phyloP scores from a whole-genome alignment of 331 rosid genomes.

The Prunus yedoensis region DNA sequence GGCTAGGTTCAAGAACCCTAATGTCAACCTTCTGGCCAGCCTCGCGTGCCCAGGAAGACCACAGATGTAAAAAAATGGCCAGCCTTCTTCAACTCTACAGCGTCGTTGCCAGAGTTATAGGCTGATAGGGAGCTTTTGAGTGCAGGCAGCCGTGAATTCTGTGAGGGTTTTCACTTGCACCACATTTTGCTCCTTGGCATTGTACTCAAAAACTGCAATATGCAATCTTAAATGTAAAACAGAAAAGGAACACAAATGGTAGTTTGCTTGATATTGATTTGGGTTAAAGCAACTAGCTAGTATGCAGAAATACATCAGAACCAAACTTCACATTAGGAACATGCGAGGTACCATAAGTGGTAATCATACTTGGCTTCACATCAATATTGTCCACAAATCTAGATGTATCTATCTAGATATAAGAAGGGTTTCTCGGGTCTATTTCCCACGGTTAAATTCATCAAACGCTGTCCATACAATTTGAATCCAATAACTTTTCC shows the following conservation, averaged over 20 bases:
- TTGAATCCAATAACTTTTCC: too few species aligned
- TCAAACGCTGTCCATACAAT: too few species aligned
- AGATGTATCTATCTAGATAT: too few species aligned
- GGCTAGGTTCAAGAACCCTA: constrained; percentile 10
- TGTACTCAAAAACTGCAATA: constrained; percentile 34
- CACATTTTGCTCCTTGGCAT: constrained; percentile 16
- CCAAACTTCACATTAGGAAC: not conserved
- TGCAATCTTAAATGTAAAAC: too few species aligned
- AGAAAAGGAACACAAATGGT: too few species aligned
- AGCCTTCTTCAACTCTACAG: not conserved
- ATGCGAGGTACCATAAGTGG: too few species aligned
- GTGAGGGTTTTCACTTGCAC: constrained; percentile 21
- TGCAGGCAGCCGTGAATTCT: constrained; percentile 28
- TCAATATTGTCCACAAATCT: too few species aligned
- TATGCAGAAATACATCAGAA: not conserved
- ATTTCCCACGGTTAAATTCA: too few species aligned
- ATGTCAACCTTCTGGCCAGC: constrained; percentile 39
- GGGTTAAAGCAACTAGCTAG: too few species aligned
- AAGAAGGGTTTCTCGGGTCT: too few species aligned
- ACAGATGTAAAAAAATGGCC: constrained; percentile 34
- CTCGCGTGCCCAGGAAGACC: constrained; percentile 22
- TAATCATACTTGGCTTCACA: too few species aligned
- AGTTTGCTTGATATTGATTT: too few species aligned
- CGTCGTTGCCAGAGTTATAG: constrained; percentile 20
- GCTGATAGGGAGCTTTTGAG: constrained; percentile 9